A percentile compares a stretch with the other conserved stretches of the same genome.
These are phyloP conservation scores for Aspergillus jensenii DNA, from an alignment of 2,329 filamentous ascomycete species.

Conservation along the genomic window DNA sequence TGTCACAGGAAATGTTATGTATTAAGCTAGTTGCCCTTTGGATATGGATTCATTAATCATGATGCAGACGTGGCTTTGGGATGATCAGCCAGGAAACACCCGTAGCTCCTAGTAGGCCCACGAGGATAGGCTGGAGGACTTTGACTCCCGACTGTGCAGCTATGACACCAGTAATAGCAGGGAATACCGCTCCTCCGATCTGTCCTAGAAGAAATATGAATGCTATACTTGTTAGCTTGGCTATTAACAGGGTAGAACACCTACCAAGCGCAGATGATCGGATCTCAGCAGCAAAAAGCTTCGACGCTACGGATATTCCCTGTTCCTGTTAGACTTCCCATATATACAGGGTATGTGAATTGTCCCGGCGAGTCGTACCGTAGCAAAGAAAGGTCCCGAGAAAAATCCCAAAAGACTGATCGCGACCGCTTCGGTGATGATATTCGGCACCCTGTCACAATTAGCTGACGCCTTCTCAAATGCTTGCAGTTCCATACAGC, in stretches of 20 bases:
- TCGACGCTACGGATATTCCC: slow-evolving; percentile 53
- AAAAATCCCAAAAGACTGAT: slow-evolving; percentile 59
- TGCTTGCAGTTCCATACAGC: slow-evolving; percentile 37
- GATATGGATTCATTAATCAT: slow-evolving; percentile 15
- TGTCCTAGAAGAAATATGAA: slow-evolving; percentile 61
- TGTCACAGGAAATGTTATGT: no score
- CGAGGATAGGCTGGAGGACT: slow-evolving; percentile 54
- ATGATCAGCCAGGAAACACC: slow-evolving; percentile 48
- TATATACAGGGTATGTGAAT: neutral
- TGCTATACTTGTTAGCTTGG: slow-evolving; percentile 5
- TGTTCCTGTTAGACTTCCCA: neutral
- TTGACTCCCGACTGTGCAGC: slow-evolving; percentile 47
- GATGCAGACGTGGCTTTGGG: slow-evolving; percentile 24
- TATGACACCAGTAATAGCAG: slow-evolving; percentile 56
- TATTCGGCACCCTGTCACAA: slow-evolving; percentile 39
- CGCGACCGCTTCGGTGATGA: slow-evolving; percentile 53
- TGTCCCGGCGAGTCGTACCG: slow-evolving; percentile 33
- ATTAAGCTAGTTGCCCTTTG: neutral
- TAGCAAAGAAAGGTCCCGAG: slow-evolving; percentile 59
- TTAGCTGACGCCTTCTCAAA: neutral
- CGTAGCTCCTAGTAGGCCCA: slow-evolving; percentile 49
- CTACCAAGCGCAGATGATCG: slow-evolving; percentile 49
- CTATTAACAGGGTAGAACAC: neutral
- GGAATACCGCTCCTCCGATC: slow-evolving; percentile 56
- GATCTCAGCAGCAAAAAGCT: slow-evolving; percentile 51